Percentiles rank a stretch among this genome's conserved stretches.
Evolutionary conservation across 345 rosid species (phyloP).

Genomic region (Ricinus communis): DNA sequence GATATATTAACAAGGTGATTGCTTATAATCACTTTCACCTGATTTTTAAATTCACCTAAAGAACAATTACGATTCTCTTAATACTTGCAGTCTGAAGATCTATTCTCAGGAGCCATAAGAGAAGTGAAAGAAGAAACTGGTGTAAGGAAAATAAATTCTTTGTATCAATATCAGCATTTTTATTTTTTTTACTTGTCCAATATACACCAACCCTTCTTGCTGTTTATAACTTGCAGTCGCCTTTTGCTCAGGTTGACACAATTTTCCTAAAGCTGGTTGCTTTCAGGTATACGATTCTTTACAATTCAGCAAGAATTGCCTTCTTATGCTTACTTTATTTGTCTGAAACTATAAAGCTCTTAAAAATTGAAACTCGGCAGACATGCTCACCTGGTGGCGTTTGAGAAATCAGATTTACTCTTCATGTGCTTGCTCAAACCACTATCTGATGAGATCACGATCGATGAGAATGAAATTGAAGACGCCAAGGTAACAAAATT

Average conservation of each 20-base stretch:
- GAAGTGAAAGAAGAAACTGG: conserved; percentile 67
- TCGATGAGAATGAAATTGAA: conserved; percentile 44
- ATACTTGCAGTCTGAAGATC: conserved; percentile 45
- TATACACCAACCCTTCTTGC: too few species aligned
- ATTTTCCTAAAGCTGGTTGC: conserved; percentile 45
- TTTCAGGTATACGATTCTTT: conserved; percentile 34
- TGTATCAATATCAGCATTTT: too few species aligned
- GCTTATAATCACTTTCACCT: background rate
- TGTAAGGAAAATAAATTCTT: conserved; percentile 24
- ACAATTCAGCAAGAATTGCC: background rate
- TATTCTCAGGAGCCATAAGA: conserved; percentile 49
- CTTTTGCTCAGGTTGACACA: conserved; percentile 39
- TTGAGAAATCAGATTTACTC: conserved; percentile 52
- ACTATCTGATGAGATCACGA: conserved; percentile 37
- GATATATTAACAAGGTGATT: conserved; percentile 49
- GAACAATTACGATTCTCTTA: background rate
- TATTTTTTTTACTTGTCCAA: too few species aligned
- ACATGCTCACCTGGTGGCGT: conserved; percentile 48
- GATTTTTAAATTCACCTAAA: background rate
- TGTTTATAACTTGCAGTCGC: background rate
- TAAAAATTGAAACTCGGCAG: conserved; percentile 2
- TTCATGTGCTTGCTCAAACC: conserved; percentile 51
- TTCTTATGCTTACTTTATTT: too few species aligned
- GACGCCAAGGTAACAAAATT: conserved; percentile 39
- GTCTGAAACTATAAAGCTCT: background rate